Conservation (phyloP, 2,329 filamentous ascomycete genomes). For the Dactylellina sp. region DNA sequence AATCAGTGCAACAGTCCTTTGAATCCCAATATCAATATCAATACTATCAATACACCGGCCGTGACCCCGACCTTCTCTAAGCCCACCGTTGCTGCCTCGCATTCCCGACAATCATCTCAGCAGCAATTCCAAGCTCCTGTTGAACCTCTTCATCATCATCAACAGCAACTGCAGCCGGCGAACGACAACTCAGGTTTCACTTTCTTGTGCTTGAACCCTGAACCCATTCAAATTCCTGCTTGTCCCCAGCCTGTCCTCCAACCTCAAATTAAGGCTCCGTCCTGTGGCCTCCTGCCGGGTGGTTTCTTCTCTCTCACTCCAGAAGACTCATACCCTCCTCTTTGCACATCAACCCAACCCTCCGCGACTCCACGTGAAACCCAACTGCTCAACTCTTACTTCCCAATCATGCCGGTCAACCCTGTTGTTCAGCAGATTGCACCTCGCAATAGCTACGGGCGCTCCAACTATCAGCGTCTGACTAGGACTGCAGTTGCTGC, state of each 20-base stretch:
- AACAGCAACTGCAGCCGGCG: slow-evolving; percentile 21
- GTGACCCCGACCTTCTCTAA: slow-evolving; percentile 19
- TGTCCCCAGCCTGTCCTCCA: slow-evolving; percentile 20
- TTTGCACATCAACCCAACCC: slow-evolving; percentile 58
- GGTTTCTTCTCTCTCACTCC: slow-evolving; percentile 60
- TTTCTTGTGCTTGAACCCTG: slow-evolving; percentile 49
- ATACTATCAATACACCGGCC: slow-evolving; percentile 14
- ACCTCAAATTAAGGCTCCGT: slow-evolving; percentile 26
- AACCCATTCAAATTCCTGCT: slow-evolving; percentile 22
- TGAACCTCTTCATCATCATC: slow-evolving; percentile 6
- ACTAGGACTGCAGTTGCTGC: slow-evolving; percentile 59
- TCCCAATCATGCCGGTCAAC: slow-evolving; percentile 59
- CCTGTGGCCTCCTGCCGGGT: slow-evolving; percentile 57
- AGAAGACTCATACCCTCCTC: slow-evolving; percentile 59
- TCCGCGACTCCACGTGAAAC: slow-evolving; percentile 24
- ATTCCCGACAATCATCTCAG: slow-evolving; percentile 45
- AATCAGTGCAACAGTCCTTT: slow-evolving; percentile 1
- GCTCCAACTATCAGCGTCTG: slow-evolving; percentile 56
- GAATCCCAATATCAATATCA: background rate
- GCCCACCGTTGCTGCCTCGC: slow-evolving; percentile 27
- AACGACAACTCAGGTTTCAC: slow-evolving; percentile 33
- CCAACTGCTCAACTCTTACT: slow-evolving; percentile 38
- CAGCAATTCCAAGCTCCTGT: slow-evolving; percentile 17
- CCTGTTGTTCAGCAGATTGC: slow-evolving; percentile 58
- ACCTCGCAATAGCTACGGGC: slow-evolving; percentile 51